phyloP scores from a whole-genome alignment of 1,139 yeast genomes.

The Pichia sp. region DNA sequence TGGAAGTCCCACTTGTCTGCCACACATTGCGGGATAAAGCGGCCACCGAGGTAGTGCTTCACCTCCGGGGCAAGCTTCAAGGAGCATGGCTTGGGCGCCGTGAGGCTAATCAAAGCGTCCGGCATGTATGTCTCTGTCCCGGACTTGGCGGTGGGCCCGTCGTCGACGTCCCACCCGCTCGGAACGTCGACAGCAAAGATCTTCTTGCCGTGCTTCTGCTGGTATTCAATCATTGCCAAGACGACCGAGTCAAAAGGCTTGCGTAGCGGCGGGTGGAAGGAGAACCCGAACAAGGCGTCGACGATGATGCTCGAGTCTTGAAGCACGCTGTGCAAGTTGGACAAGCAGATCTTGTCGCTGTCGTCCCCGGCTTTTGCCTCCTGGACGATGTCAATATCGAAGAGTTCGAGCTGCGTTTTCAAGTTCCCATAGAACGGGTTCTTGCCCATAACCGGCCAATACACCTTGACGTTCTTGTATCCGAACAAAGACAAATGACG shows the following conservation, averaged over 20 bases:
- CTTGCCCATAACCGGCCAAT: slow-evolving; percentile 60
- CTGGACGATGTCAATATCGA: slow-evolving; percentile 45
- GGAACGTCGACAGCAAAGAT: slow-evolving; percentile 87
- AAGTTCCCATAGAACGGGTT: slow-evolving; percentile 43
- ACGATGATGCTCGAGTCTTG: slow-evolving; percentile 45
- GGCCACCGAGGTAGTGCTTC: slow-evolving; percentile 80
- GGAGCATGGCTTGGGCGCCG: slow-evolving; percentile 93
- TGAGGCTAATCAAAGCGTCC: slow-evolving; percentile 67
- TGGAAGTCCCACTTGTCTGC: slow-evolving; percentile 72
- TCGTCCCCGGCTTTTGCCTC: slow-evolving; percentile 18
- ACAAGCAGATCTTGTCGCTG: slow-evolving; percentile 20
- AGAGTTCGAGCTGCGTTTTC: slow-evolving; percentile 53
- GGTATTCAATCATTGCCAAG: slow-evolving; percentile 40
- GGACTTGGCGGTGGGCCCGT: slow-evolving; percentile 57
- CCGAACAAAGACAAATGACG: slow-evolving; percentile 83
- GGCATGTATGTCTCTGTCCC: slow-evolving; percentile 46
- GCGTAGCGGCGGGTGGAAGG: slow-evolving; percentile 85
- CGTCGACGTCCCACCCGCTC: slow-evolving; percentile 94
- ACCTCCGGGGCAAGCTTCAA: slow-evolving; percentile 39
- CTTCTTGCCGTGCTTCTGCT: slow-evolving; percentile 21
- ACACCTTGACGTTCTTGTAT: slow-evolving; percentile 58
- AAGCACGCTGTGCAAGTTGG: slow-evolving; percentile 21
- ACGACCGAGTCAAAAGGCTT: slow-evolving; percentile 69
- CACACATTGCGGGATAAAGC: slow-evolving; percentile 64
- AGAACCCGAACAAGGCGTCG: slow-evolving; percentile 89